phyloP scores from a whole-genome alignment of 2,329 filamentous ascomycete genomes.

The Colletotrichum horii region DNA sequence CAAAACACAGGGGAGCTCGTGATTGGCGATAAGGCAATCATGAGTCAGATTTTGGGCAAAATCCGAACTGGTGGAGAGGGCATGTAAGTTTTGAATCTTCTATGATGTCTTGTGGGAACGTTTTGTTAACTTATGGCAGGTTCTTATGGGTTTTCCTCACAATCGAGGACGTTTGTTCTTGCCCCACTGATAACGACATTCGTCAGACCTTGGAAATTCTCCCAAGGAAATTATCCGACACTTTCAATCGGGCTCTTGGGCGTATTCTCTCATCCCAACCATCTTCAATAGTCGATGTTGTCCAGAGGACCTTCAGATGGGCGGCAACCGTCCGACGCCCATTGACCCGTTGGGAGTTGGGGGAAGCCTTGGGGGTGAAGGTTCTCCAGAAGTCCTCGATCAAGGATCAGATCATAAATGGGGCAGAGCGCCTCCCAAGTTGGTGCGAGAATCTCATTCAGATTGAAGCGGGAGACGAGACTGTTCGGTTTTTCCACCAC shows the following conservation, averaged over 20 bases:
- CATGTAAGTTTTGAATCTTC: constrained; percentile 29
- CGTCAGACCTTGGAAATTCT: fast-evolving
- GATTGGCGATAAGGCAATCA: fast-evolving
- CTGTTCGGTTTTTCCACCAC: background rate
- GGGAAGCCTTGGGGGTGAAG: background rate
- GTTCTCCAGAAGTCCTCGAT: fast-evolving
- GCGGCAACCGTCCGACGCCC: background rate
- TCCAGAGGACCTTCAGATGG: fast-evolving
- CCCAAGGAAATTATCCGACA: fast-evolving
- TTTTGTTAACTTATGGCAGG: fast-evolving
- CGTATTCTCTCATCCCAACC: fast-evolving
- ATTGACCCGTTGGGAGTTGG: fast-evolving
- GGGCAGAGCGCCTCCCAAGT: fast-evolving
- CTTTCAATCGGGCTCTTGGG: background rate
- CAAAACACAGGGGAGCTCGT: fast-evolving
- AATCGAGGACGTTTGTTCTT: background rate
- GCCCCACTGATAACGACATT: fast-evolving
- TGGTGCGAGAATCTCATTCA: background rate
- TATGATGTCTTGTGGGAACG: fast-evolving
- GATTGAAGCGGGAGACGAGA: background rate
- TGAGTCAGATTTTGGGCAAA: fast-evolving
- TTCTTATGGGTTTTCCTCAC: background rate
- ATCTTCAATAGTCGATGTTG: fast-evolving
- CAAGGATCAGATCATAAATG: fast-evolving
- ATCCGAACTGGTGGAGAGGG: constrained; percentile 26